Conservation (phyloP, 805 yeast genomes). For the Saturnispora kantuleensis region DNA sequence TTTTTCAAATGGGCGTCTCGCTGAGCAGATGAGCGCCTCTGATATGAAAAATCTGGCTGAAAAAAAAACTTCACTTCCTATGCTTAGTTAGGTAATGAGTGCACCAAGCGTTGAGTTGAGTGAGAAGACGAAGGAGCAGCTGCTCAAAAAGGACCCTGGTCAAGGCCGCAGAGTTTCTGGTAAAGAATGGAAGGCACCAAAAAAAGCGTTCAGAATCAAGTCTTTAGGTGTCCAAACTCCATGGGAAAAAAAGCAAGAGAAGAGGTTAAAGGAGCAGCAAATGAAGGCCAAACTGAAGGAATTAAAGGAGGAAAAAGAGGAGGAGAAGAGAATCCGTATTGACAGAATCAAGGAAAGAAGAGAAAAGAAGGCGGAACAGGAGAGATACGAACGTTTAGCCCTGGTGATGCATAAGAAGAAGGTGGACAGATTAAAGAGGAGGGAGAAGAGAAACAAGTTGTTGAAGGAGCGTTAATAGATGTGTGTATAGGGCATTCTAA, state of each 20-base stretch:
- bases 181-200: constrained; percentile 62
- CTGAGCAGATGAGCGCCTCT: background rate
- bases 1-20: constrained; percentile 42
- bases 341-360: constrained; percentile 60
- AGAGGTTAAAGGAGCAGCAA: constrained; percentile 54
- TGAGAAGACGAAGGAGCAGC: background rate
- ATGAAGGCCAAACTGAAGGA: constrained; percentile 60
- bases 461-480: constrained; percentile 62
- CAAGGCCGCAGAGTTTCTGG: constrained; percentile 26
- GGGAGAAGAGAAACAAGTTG: constrained; percentile 91
- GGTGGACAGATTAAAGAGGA: constrained; percentile 79
- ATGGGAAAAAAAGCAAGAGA: constrained; percentile 61
- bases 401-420: constrained; percentile 85
- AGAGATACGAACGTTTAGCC: constrained; percentile 75
- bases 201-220: constrained; percentile 57
- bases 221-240: constrained; percentile 49
- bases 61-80: no score
- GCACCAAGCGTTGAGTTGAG: background rate
- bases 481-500: no score
- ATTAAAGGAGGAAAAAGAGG: constrained; percentile 69
- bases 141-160: constrained; percentile 14
- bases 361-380: constrained; percentile 78
- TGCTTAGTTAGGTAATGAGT: constrained; percentile 1
- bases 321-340: constrained; percentile 42
- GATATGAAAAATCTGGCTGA: no score